Percentiles rank a stretch among this genome's conserved stretches.
These are phyloP conservation scores for Darksidea phi DNA, from an alignment of 495 filamentous ascomycete species.

Conservation along the genomic window DNA sequence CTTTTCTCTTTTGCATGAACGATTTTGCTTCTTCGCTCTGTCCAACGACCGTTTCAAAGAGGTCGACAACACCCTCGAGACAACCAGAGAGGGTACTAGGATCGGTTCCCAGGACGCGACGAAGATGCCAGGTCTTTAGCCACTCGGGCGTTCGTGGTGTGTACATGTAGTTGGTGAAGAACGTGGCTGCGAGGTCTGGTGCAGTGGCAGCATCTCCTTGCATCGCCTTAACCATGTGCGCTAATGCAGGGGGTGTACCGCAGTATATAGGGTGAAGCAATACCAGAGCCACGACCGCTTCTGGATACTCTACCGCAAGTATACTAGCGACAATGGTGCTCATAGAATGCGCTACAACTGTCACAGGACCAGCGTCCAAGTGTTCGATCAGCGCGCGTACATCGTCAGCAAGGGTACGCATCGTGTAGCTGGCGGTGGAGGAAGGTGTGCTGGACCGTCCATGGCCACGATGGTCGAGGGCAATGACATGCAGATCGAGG, in stretches of 20 bases:
- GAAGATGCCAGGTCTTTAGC: slow-evolving; percentile 23
- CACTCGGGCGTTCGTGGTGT: slow-evolving; percentile 14
- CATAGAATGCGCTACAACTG: slow-evolving; percentile 29
- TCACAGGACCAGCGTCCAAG: slow-evolving; percentile 9
- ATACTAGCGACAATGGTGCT: slow-evolving; percentile 20
- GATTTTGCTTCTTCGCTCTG: slow-evolving; percentile 8
- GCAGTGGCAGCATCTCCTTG: neutral
- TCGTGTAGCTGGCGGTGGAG: neutral
- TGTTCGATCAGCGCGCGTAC: slow-evolving; percentile 10
- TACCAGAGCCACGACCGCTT: slow-evolving; percentile 15
- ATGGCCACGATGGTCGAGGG: slow-evolving; percentile 14
- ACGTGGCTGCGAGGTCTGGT: neutral
- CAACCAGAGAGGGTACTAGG: slow-evolving; percentile 7
- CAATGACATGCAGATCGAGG: slow-evolving; percentile 1
- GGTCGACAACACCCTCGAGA: slow-evolving; percentile 7
- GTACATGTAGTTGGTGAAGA: slow-evolving; percentile 11
- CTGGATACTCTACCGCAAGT: slow-evolving; percentile 19
- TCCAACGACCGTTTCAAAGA: slow-evolving; percentile 22
- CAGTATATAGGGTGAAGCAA: slow-evolving; percentile 27
- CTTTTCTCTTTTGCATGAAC: slow-evolving; percentile 19
- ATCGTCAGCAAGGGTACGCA: slow-evolving; percentile 5
- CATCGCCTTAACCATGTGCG: slow-evolving; percentile 5
- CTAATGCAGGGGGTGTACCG: neutral
- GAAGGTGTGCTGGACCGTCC: slow-evolving; percentile 1
- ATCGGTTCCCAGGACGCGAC: slow-evolving; percentile 11